Base-by-base conservation (phyloP, 768 basidiomycete species). In the Brasilioporus rufonigricans region DNA sequence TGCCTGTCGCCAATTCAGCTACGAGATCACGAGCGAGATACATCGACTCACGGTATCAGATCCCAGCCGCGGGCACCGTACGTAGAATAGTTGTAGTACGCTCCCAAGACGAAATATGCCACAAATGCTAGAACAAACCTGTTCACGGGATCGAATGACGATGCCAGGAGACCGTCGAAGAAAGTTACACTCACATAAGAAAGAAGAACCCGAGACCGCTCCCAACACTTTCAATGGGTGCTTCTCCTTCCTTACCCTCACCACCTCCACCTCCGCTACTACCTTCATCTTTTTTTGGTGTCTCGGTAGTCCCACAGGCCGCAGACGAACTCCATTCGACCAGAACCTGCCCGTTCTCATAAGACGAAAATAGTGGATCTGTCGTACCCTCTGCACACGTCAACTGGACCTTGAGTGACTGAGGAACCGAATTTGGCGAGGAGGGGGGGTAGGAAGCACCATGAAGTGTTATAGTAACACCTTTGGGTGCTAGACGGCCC, bases 141-240 rank as follows among this genome's bases (percentile, higher is more conserved):
- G 26, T 57, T 54, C 29, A 87, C 60, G n/a, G 85, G 89, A 60
- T 53, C 36, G 39, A 52, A 32, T 52, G 45, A 61, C 55, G 10
- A 26, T 49, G 38, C 45, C 46, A 35, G 45, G 39, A 50, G 6
- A 54, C 52, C 49, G 31, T 54, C 48, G 29, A 11, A 39, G 13
- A 51, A 39, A 3, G n/a, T n/a, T 5, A 18, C 9, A 69, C 89
- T 69, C 69, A 89, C 91, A 92, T 75, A 29, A 92, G 75, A 77
- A 94, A 89, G 76, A 94, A 93, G 80, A 89, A 93, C 4, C 90
- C 87, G n/a, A 95, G 74, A 23, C 87, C 89, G 69, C 85, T 90
- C 4, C 86, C 87, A 24, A 82, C 78, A 46, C 62, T 72, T 59
- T 77, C 71, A 39, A 71, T 68, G 3, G 75, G 66, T 33, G 68